Base-by-base conservation (phyloP, 2,329 filamentous ascomycete genomes). In the Cytospora schulzeri region DNA sequence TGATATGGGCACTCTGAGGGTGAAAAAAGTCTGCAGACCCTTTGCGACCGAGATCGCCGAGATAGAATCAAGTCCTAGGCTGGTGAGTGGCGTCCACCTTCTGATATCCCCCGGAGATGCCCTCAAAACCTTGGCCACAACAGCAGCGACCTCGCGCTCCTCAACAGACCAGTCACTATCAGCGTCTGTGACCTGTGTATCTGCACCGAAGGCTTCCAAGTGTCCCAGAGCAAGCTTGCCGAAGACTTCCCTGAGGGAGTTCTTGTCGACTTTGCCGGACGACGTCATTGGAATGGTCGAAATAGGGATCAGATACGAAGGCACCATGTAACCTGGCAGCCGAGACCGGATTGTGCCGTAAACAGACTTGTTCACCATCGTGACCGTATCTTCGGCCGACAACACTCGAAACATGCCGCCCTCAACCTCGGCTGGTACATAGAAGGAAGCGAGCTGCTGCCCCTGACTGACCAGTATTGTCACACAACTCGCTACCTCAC, bases 41-140 rank as follows among this genome's bases (percentile, higher is more conserved):
- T 82, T 86, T 0, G 90, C 85, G 11, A 96, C 76, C 0, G 84
- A 78, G 67, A 97, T 96, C 0, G 91, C 91, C 9, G 89, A 90
- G 29, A 97, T 86, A 0, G 93, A 96, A 73, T 97, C 92, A 7
- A 97, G 75, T 0, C 93, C 93, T 3, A 96, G 75, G n/a, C 83
- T 85, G 62, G 90, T 88, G 66, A 97, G 90, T 0, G 92, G 92
- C 0, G 87, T 89, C 77, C 88, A 88, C 35, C 85, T 84, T 12
- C 76, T 78, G 45, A 96, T 80, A 0, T 79, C 75, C 1, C 73
- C 69, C 4, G 72, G 63, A 0, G 83, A 71, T 0, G 85, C 72
- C 0, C 76, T 72, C 1, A 89, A 79, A 0, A 82, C 76, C 6
- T 79, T 69, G 0, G 84, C 78, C 8, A 96, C 75, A 1, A 82